Evolutionary conservation across 2,329 filamentous ascomycete genomes (phyloP).

Genomic region (Diplodia seriata): DNA sequence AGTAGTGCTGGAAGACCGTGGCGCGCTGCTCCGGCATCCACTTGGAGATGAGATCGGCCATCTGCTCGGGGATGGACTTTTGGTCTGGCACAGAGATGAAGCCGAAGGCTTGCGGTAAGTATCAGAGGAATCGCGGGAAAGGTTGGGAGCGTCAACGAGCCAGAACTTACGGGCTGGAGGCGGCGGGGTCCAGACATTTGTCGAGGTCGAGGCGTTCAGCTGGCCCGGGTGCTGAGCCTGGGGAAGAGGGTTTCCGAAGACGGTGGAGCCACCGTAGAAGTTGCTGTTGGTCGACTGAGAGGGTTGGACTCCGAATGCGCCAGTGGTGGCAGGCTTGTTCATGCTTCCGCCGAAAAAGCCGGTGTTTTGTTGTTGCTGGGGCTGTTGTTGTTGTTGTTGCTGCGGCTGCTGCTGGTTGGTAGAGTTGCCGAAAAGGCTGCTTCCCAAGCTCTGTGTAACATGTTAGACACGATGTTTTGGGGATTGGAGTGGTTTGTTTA

Average conservation of each 20-base stretch:
- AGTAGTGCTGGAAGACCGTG: conserved; percentile 81
- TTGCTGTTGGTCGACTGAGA: conserved; percentile 21
- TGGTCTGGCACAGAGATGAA: conserved; percentile 58
- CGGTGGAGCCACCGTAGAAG: conserved; percentile 40
- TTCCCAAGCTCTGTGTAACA: conserved; percentile 33
- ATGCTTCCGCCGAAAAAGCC: conserved; percentile 32
- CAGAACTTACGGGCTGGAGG: conserved; percentile 26
- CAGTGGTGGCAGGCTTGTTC: conserved; percentile 46
- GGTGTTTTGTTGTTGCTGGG: conserved; percentile 30
- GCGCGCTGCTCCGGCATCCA: conserved; percentile 73
- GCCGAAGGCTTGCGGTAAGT: conserved; percentile 34
- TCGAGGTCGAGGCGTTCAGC: conserved; percentile 15
- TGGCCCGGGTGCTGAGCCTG: conserved; percentile 16
- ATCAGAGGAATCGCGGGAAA: conserved; percentile 3
- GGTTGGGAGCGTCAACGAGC: not conserved
- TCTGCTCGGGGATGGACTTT: conserved; percentile 77
- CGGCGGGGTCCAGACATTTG: conserved; percentile 29
- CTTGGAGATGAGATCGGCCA: conserved; percentile 72
- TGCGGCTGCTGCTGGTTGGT: conserved; percentile 34
- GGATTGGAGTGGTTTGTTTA: not conserved
- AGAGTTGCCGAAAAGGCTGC: conserved; percentile 51
- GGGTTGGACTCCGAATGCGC: conserved; percentile 14
- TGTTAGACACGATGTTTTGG: not conserved
- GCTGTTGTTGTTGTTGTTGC: conserved; percentile 32
- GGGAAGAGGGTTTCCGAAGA: conserved; percentile 43